A percentile compares a stretch with the other conserved stretches of the same genome.
Conservation (phyloP, 768 basidiomycete genomes). For the Boletellus ananas region DNA sequence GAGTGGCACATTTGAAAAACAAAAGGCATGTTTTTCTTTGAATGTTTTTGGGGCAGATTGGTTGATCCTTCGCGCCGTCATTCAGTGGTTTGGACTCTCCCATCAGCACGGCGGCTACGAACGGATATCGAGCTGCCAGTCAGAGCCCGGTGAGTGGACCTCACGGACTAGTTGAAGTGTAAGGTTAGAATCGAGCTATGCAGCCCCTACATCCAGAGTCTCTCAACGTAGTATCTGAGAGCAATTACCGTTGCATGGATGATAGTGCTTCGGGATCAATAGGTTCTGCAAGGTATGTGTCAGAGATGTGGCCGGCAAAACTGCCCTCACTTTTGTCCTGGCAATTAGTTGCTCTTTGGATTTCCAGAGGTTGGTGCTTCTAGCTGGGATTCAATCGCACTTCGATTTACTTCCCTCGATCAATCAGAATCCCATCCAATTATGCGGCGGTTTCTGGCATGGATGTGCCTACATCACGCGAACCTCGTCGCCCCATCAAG, state of each 20-base stretch:
- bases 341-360: slow-evolving; percentile 6
- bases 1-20: slow-evolving; percentile 17
- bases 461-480: not conserved
- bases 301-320: not conserved
- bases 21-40: slow-evolving; percentile 9
- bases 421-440: slow-evolving; percentile 19
- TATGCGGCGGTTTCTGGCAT: not conserved
- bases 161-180: not conserved
- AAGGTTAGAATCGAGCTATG: too few species aligned
- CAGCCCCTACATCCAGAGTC: slow-evolving; percentile 1
- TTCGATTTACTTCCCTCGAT: not conserved
- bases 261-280: not conserved
- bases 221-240: slow-evolving; percentile 25
- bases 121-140: not conserved
- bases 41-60: too few species aligned
- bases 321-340: not conserved
- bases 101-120: too few species aligned
- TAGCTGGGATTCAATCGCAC: not conserved
- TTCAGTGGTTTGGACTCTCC: too few species aligned
- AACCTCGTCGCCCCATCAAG: slow-evolving; percentile 25
- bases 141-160: not conserved
- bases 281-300: slow-evolving; percentile 8
- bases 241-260: slow-evolving; percentile 18
- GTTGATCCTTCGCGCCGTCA: too few species aligned
- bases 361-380: slow-evolving; percentile 16